Percentiles rank a stretch among this genome's conserved stretches.
Evolutionary conservation across 768 basidiomycete genomes (phyloP).

Genomic region (Leucocoprinus leucothites): DNA sequence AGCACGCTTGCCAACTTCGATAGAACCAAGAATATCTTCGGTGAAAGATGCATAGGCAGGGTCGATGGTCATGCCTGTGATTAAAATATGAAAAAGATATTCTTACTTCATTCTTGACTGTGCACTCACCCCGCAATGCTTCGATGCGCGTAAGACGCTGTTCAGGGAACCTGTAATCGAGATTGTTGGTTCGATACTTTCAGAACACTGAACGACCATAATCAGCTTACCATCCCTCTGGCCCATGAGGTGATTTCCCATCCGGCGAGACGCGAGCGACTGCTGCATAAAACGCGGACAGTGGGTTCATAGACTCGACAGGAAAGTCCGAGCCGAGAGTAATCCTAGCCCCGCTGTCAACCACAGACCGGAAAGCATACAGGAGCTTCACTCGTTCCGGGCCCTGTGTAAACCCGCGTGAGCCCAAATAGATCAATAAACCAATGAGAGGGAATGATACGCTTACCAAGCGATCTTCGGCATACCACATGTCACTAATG

Average conservation of each 20-base stretch:
- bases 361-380: conserved; percentile 80
- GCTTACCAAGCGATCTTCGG: conserved; percentile 72
- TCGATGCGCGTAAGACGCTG: conserved; percentile 74
- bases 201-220: neutral
- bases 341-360: conserved; percentile 63
- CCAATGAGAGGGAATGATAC: too few species aligned
- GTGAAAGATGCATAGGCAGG: conserved; percentile 87
- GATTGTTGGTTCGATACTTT: neutral
- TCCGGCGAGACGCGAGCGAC: conserved; percentile 67
- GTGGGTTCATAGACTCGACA: conserved; percentile 83
- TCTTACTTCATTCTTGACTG: conserved; percentile 31
- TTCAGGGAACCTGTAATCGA: conserved; percentile 67
- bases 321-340: conserved; percentile 89
- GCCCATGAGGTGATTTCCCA: conserved; percentile 79
- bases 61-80: conserved; percentile 79
- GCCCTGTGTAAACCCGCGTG: conserved; percentile 43
- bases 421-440: neutral
- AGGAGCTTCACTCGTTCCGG: conserved; percentile 79
- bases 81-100: neutral
- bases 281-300: conserved; percentile 86
- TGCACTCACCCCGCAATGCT: conserved; percentile 60
- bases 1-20: conserved; percentile 74
- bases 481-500: conserved; percentile 89
- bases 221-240: conserved; percentile 69
- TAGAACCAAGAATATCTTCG: conserved; percentile 69